Conservation (phyloP, 2,329 filamentous ascomycete genomes). For the Septoria petroselini region DNA sequence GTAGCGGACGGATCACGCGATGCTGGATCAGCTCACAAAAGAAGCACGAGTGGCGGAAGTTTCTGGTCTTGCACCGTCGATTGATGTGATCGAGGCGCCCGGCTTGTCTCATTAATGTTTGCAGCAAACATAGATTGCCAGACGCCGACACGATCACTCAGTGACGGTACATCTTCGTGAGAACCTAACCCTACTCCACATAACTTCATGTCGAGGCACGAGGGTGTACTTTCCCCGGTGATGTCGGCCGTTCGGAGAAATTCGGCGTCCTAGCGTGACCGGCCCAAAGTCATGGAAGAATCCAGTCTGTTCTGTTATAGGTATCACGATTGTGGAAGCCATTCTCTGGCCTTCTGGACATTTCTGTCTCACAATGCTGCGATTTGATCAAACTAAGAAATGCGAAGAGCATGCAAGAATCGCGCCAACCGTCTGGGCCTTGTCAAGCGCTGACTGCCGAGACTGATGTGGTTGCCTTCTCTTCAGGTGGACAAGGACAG, state of each 20-base stretch:
- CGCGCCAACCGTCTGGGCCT: not conserved
- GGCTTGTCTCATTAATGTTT: too few species aligned
- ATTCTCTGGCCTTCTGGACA: too few species aligned
- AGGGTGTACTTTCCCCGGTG: not conserved
- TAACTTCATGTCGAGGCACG: not conserved
- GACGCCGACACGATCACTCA: constrained; percentile 1
- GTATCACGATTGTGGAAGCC: too few species aligned
- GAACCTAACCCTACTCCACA: not conserved
- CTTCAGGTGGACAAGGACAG: too few species aligned
- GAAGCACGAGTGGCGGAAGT: not conserved
- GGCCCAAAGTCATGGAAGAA: too few species aligned
- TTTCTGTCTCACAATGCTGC: too few species aligned
- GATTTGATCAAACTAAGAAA: not conserved
- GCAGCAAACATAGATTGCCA: not conserved
- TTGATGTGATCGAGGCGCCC: too few species aligned
- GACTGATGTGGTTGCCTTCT: too few species aligned
- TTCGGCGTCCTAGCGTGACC: not conserved
- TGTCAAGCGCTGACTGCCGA: not conserved
- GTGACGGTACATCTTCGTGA: constrained; percentile 1
- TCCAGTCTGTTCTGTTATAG: too few species aligned
- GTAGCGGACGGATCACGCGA: not conserved
- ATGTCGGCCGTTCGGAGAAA: not conserved
- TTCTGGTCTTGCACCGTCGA: not conserved
- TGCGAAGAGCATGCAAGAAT: not conserved
- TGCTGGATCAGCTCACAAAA: too few species aligned